Base-by-base conservation (phyloP, 768 basidiomycete species). In the Lactifluus hygrophoroides region DNA sequence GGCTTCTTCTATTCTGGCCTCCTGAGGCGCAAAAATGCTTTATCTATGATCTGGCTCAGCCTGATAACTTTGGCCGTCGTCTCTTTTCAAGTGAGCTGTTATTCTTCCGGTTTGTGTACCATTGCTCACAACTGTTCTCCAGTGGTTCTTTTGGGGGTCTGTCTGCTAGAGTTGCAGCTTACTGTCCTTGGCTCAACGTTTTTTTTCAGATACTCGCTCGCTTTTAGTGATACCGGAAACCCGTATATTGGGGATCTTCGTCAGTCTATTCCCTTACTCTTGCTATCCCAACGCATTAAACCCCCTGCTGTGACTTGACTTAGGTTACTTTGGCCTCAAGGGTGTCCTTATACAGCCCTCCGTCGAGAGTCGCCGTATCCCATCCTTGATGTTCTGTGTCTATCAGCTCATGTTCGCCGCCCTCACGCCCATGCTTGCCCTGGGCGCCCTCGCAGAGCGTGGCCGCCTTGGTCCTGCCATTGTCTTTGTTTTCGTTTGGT, bases 91-190 rank as follows among this genome's bases (percentile, higher is more conserved):
- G 90, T 90, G 60, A 37, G 51, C 40, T 8, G 32, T 40, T 14
- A 27, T 17, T 34, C 46, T 40, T 13, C 2, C 14, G n/a, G 7
- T 21, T 2, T 27, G 23, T 45, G 27, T 46, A 30, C 21, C 8
- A 6, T 44, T n/a, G 40, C 64, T 64, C 19, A 67, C 23, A 40
- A 3, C 38, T 9, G 34, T 60, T 58, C 17, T 61, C 82, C 62
- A 93, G 86, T 94, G 92, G 92, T 94, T 92, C 77, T 94, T 95
- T 78, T 96, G 94, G 94, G 94, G 94, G 62, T 67, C 35, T 58
- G 66, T 48, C 3, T 30, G 5, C 6, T 34, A n/a, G 17, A 5
- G 3, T 28, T 13, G 17, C 19, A 34, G 1, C 13, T 9, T 1
- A 3, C 13, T 9, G 2, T 0, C 6, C 17, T 37, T 30, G 1